Percentiles rank a stretch among this genome's conserved stretches.
Evolutionary conservation across 169 alveolate genomes (phyloP).

Genomic region (Plasmodium fragile): DNA sequence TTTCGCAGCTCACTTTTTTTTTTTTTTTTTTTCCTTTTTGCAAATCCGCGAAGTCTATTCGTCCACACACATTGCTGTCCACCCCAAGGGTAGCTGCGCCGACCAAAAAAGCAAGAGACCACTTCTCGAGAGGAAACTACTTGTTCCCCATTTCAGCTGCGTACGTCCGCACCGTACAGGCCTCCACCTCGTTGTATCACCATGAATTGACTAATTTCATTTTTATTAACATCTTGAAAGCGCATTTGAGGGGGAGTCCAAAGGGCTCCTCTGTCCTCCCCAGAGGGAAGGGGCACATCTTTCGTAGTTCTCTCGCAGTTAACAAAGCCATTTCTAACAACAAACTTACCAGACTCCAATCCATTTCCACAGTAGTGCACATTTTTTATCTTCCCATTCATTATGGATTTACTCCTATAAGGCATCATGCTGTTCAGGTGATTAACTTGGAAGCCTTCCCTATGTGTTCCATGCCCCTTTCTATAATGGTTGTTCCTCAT

Average conservation of each 20-base stretch:
- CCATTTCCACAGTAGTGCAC: not conserved
- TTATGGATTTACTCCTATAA: not conserved
- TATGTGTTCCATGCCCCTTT: not conserved
- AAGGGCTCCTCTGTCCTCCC: not conserved
- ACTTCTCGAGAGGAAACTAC: not conserved
- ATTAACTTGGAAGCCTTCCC: not conserved
- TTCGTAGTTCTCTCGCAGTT: not conserved
- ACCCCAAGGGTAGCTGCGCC: not conserved
- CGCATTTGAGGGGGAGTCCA: not conserved
- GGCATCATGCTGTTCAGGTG: slow-evolving; percentile 11
- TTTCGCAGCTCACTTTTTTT: not conserved
- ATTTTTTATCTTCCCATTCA: not conserved
- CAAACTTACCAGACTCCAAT: not conserved
- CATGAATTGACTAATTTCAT: not conserved
- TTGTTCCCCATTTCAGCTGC: slow-evolving; percentile 1
- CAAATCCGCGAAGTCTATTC: not conserved
- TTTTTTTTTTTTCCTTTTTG: not conserved
- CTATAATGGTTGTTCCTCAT: not conserved
- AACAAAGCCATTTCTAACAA: not conserved
- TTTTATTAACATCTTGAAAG: not conserved
- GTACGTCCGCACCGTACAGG: not conserved
- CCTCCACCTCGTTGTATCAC: not conserved
- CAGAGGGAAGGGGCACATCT: not conserved
- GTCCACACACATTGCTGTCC: not conserved
- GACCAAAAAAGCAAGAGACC: not conserved